phyloP scores from a whole-genome alignment of 192 early-diverging fungal genomes.

The Coemansia umbellata region DNA sequence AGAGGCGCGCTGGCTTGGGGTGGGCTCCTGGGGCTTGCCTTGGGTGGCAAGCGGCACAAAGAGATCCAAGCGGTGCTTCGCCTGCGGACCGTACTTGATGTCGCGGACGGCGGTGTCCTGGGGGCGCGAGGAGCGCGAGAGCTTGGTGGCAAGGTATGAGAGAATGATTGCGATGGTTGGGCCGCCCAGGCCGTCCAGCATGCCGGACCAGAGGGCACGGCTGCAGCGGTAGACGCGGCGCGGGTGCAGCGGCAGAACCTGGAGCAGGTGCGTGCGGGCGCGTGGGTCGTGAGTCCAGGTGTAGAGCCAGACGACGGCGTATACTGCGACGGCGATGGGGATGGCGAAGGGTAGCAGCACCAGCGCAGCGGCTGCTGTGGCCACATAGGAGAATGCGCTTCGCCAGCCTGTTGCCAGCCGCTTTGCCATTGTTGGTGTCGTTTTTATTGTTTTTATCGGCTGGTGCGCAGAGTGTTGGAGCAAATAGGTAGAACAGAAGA shows the following conservation, averaged over 20 bases:
- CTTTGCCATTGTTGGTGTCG: slow-evolving; percentile 8
- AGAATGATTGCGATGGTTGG: slow-evolving; percentile 40
- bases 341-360: slow-evolving; percentile 42
- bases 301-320: slow-evolving; percentile 43
- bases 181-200: slow-evolving; percentile 49
- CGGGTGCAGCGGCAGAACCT: slow-evolving; percentile 38
- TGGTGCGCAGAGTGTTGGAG: background rate
- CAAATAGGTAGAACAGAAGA: background rate
- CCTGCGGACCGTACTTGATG: slow-evolving; percentile 48
- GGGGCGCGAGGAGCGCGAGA: slow-evolving; percentile 31
- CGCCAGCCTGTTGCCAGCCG: slow-evolving; percentile 18
- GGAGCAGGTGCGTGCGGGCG: slow-evolving; percentile 23
- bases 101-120: slow-evolving; percentile 51
- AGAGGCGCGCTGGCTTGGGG: background rate
- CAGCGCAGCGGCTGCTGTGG: slow-evolving; percentile 1
- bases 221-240: slow-evolving; percentile 44
- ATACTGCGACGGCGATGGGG: slow-evolving; percentile 20
- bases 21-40: slow-evolving; percentile 2
- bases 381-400: slow-evolving; percentile 10
- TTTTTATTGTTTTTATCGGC: no score
- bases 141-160: slow-evolving; percentile 38
- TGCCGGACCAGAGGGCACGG: slow-evolving; percentile 45
- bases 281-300: slow-evolving; percentile 52
- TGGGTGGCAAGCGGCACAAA: slow-evolving; percentile 41
- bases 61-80: slow-evolving; percentile 44